Evolutionary conservation across 2,329 filamentous ascomycete species (phyloP), one percentile per base, ranked within the genome.

Genomic region (Sclerotinia glacialis): DNA sequence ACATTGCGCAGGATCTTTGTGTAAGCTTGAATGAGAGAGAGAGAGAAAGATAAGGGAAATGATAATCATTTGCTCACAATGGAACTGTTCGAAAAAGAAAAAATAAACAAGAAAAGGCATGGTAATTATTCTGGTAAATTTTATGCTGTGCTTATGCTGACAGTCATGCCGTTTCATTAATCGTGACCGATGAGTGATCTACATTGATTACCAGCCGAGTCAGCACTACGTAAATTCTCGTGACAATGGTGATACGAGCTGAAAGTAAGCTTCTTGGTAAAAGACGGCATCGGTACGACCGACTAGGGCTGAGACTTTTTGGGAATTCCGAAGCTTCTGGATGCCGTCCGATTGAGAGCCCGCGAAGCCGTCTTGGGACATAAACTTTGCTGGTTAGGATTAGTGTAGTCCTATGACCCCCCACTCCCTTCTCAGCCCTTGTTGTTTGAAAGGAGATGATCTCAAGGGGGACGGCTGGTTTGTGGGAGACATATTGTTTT

Each of bases 201-300:
- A 42, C 16, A 46, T 44, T 31, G 40, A 12, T 18, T 40, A 31
- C 49, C 42, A 50, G 44, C 54, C 64, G 34, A 65, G 46, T 12
- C n/a, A 44, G 42, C 12, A 46, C 31, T 34, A 37, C n/a, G 63
- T 49, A 21, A 58, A 58, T 49, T 34, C 65, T 46, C 59, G 44
- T 64, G 65, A 64, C 34, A 64, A 47, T 23, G 60, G 60, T 64
- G 52, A 67, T 49, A 67, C 60, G 65, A 67, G 65, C 65, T 67
- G 58, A 67, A 52, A 40, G 50, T 52, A 44, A 58, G 60, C 42
- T 55, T 34, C 37, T 55, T 49, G 50, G 59, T 49, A 44, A 64
- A 18, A 67, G 42, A 64, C 59, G 49, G 64, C 40, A 62, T 58
- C 58, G 44, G 26, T 56, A 42, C 34, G 42, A 64, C 52, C 50